These are phyloP conservation scores for Trichoderma semiorbis DNA, from an alignment of 2,329 filamentous ascomycete genomes.

Conservation along the genomic window DNA sequence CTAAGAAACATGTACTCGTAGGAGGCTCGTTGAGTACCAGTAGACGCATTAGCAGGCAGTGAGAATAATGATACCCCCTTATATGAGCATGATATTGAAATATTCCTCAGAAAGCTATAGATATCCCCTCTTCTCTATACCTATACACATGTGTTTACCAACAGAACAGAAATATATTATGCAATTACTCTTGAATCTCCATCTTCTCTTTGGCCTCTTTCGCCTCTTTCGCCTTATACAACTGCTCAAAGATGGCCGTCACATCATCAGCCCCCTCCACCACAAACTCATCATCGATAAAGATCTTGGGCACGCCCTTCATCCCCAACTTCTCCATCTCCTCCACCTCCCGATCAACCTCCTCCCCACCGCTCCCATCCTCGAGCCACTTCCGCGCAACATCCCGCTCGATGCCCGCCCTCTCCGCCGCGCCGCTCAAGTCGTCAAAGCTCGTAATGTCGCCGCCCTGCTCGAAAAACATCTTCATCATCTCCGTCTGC, in stretches of 20 bases:
- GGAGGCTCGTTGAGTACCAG: not conserved
- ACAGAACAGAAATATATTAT: not conserved
- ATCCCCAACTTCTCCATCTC: conserved; percentile 51
- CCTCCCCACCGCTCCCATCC: conserved; percentile 50
- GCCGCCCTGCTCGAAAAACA: conserved; percentile 62
- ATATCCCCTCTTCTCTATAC: not conserved
- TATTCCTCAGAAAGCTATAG: too few species aligned
- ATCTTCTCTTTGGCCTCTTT: conserved; percentile 39
- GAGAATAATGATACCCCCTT: conserved; percentile 12
- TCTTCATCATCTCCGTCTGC: conserved; percentile 59
- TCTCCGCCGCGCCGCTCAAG: conserved; percentile 49
- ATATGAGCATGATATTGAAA: not conserved
- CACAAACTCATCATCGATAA: conserved; percentile 64
- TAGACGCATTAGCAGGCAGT: not conserved
- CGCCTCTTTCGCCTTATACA: conserved; percentile 51
- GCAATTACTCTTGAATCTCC: not conserved
- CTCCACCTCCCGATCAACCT: conserved; percentile 55
- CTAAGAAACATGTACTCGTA: conserved; percentile 47
- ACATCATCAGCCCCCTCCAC: conserved; percentile 71
- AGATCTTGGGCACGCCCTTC: conserved; percentile 71
- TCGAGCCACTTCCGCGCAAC: conserved; percentile 54
- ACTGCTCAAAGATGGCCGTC: conserved; percentile 61
- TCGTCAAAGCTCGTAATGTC: conserved; percentile 59
- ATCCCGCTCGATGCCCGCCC: conserved; percentile 49
- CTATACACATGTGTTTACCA: not conserved